Conservation (phyloP, 2,329 filamentous ascomycete genomes). For the Albifimbria verrucaria region DNA sequence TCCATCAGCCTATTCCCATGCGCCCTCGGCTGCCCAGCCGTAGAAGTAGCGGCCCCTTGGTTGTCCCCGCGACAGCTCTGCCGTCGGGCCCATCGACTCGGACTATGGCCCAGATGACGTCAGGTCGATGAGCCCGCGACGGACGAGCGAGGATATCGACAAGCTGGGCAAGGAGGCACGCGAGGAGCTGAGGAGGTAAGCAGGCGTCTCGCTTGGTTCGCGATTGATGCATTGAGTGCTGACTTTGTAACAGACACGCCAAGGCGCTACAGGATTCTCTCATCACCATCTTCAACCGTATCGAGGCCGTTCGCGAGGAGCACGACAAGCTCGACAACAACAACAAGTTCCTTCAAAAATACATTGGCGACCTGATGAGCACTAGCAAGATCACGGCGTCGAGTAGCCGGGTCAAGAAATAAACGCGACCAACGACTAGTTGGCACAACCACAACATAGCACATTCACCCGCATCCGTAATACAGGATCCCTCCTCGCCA, state of each 20-base stretch:
- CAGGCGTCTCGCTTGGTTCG: neutral
- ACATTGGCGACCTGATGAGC: slow-evolving; percentile 94
- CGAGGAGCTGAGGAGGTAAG: slow-evolving; percentile 57
- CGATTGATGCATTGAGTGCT: neutral
- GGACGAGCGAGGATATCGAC: slow-evolving; percentile 88
- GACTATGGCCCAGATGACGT: slow-evolving; percentile 85
- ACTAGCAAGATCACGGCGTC: slow-evolving; percentile 70
- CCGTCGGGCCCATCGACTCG: slow-evolving; percentile 69
- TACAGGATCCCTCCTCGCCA: neutral
- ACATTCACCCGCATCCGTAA: neutral
- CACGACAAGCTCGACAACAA: slow-evolving; percentile 96
- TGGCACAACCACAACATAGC: neutral
- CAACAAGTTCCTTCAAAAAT: slow-evolving; percentile 96
- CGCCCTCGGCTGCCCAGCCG: slow-evolving; percentile 69
- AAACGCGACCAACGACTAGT: slow-evolving; percentile 15
- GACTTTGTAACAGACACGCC: slow-evolving; percentile 63
- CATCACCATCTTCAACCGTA: slow-evolving; percentile 84
- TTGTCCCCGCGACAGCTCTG: slow-evolving; percentile 72
- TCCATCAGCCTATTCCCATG: slow-evolving; percentile 49
- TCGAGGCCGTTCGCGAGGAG: slow-evolving; percentile 90
- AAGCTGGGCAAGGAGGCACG: slow-evolving; percentile 80
- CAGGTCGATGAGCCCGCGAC: slow-evolving; percentile 87
- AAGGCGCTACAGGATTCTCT: slow-evolving; percentile 86
- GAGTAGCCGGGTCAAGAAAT: slow-evolving; percentile 52
- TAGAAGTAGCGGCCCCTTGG: slow-evolving; percentile 79